These are phyloP conservation scores for Massariosphaeria phaeospora DNA, from an alignment of 495 filamentous ascomycete species.

Conservation along the genomic window DNA sequence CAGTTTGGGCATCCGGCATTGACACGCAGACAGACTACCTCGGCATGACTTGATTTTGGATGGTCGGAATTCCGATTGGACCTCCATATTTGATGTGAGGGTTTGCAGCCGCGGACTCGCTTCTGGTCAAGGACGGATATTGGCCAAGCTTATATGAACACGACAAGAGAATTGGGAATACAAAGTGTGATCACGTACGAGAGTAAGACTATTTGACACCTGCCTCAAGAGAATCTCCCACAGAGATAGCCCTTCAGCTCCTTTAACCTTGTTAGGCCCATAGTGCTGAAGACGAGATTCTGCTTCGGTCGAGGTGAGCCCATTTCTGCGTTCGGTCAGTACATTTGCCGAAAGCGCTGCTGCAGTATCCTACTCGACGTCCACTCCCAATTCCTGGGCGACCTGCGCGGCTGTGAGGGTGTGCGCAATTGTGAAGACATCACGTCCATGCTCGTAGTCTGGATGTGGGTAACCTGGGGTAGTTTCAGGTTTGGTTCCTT, in stretches of 20 bases:
- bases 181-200: conserved; percentile 10
- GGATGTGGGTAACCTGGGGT: conserved; percentile 1
- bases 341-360: conserved; percentile 4
- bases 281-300: conserved; percentile 27
- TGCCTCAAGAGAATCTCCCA: conserved; percentile 36
- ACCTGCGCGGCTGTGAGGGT: conserved; percentile 27
- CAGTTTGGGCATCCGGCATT: no score
- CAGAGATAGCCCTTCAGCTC: conserved; percentile 35
- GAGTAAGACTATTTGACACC: conserved; percentile 33
- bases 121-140: neutral
- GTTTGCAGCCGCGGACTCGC: neutral
- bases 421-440: conserved; percentile 20
- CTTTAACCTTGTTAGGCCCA: conserved; percentile 36
- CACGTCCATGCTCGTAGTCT: no score
- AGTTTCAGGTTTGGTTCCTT: conserved; percentile 21
- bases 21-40: neutral
- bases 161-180: neutral
- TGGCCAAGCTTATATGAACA: neutral
- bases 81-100: no score
- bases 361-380: conserved; percentile 5
- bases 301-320: conserved; percentile 27
- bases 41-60: neutral
- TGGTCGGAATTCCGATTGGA: neutral
- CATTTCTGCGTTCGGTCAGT: conserved; percentile 25
- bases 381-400: conserved; percentile 26